phyloP scores from a whole-genome alignment of 179 eudicot species.

The Pouteria campechiana region DNA sequence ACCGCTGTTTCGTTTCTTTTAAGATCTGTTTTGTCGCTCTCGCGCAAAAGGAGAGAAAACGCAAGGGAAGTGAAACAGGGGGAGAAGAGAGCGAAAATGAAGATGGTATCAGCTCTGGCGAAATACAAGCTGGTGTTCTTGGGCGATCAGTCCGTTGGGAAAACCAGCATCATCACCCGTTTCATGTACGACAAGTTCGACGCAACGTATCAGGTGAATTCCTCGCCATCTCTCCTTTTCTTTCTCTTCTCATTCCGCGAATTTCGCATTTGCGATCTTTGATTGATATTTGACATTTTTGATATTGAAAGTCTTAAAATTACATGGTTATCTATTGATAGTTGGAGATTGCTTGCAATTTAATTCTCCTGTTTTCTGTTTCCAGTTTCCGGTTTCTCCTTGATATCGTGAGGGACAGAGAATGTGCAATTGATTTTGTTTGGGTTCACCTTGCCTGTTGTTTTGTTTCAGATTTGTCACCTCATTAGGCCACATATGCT shows the following conservation, averaged over 20 bases:
- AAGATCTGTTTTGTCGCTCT: background rate
- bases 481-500: no score
- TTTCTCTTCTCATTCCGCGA: background rate
- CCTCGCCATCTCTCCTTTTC: background rate
- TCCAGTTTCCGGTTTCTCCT: no score
- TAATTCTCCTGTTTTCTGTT: no score
- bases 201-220: constrained; percentile 41
- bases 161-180: constrained; percentile 60
- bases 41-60: background rate
- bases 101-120: constrained; percentile 42
- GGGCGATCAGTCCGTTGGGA: constrained; percentile 63
- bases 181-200: constrained; percentile 64
- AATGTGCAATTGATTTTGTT: no score
- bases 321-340: no score
- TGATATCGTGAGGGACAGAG: no score
- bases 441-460: no score
- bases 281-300: background rate
- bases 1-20: background rate
- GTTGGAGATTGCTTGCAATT: no score
- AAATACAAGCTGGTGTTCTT: constrained; percentile 52
- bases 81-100: constrained; percentile 24
- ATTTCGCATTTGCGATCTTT: background rate
- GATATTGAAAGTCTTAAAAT: background rate
- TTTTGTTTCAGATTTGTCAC: no score
- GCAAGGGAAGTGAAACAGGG: background rate